A percentile compares a stretch with the other conserved stretches of the same genome.
These are phyloP conservation scores for Fistulifera solaris DNA, from an alignment of 108 stramenopile genomes.

Conservation along the genomic window DNA sequence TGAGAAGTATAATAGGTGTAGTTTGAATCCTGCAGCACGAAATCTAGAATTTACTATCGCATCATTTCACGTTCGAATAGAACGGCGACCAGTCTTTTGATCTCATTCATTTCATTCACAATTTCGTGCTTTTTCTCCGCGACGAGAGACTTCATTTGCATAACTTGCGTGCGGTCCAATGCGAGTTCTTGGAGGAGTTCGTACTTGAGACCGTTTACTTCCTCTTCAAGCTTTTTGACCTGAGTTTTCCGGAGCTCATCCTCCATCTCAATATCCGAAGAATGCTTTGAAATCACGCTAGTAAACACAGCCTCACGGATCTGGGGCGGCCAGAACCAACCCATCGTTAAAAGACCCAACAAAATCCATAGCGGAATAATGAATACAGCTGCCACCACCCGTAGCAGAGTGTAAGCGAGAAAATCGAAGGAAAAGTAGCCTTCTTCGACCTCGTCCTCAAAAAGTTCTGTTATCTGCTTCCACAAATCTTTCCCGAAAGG, in stretches of 20 bases:
- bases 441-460: conserved; percentile 47
- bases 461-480: conserved; percentile 38
- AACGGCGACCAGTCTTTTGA: conserved; percentile 54
- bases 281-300: conserved; percentile 27
- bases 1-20: too few species aligned
- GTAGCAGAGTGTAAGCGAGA: conserved; percentile 21
- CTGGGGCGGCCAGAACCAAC: conserved; percentile 79
- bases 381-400: conserved; percentile 33
- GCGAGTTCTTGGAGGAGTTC: conserved; percentile 35
- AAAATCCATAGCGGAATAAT: conserved; percentile 63
- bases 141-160: conserved; percentile 35
- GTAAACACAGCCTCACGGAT: conserved; percentile 47
- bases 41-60: too few species aligned
- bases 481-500: conserved; percentile 36
- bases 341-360: conserved; percentile 47
- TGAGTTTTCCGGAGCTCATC: conserved; percentile 38
- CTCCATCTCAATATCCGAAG: conserved; percentile 37
- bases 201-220: conserved; percentile 23
- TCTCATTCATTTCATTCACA: conserved; percentile 47
- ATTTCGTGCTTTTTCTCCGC: conserved; percentile 48
- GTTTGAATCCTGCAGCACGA: too few species aligned
- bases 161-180: conserved; percentile 34
- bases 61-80: conserved; percentile 34
- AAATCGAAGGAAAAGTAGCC: conserved; percentile 31
- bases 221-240: conserved; percentile 25